phyloP scores from a whole-genome alignment of 2,329 filamentous ascomycete genomes.

The Phoma sp. region DNA sequence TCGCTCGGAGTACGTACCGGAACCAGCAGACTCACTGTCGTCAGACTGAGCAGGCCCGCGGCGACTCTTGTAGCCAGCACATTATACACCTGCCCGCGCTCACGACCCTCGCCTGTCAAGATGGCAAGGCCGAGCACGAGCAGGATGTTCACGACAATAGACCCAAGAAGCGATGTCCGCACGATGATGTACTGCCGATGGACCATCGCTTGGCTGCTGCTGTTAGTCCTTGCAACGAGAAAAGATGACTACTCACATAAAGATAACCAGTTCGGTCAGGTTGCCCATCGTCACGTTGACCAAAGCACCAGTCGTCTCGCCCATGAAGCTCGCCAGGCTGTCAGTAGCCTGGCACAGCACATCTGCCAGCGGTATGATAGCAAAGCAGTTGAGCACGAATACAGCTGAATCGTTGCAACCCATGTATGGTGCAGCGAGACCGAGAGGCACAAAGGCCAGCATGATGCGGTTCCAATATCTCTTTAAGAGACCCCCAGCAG shows the following conservation, averaged over 20 bases:
- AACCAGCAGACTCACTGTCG: conserved; percentile 79
- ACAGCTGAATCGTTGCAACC: conserved; percentile 72
- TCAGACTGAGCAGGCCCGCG: conserved; percentile 74
- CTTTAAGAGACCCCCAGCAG: neutral
- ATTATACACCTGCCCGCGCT: conserved; percentile 84
- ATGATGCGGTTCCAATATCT: conserved; percentile 75
- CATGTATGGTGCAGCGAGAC: conserved; percentile 55
- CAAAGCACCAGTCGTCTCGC: conserved; percentile 59
- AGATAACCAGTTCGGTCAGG: conserved; percentile 83
- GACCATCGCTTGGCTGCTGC: conserved; percentile 74
- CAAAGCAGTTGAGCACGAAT: conserved; percentile 24
- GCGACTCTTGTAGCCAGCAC: conserved; percentile 85
- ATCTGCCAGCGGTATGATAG: conserved; percentile 20
- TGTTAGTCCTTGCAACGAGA: conserved; percentile 7
- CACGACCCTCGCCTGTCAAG: conserved; percentile 78
- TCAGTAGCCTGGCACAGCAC: conserved; percentile 48
- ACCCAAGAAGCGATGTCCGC: conserved; percentile 85
- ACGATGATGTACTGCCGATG: conserved; percentile 80
- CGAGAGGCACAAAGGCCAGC: conserved; percentile 74
- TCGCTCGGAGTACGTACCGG: conserved; percentile 60
- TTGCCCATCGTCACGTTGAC: conserved; percentile 69
- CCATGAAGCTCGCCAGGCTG: conserved; percentile 83
- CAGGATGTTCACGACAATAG: conserved; percentile 83
- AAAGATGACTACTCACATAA: conserved; percentile 55
- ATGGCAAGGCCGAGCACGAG: conserved; percentile 85